Evolutionary conservation across 306 rosid genomes (phyloP), one percentile per base, ranked within the genome.

Genomic region (Urtica urens): DNA sequence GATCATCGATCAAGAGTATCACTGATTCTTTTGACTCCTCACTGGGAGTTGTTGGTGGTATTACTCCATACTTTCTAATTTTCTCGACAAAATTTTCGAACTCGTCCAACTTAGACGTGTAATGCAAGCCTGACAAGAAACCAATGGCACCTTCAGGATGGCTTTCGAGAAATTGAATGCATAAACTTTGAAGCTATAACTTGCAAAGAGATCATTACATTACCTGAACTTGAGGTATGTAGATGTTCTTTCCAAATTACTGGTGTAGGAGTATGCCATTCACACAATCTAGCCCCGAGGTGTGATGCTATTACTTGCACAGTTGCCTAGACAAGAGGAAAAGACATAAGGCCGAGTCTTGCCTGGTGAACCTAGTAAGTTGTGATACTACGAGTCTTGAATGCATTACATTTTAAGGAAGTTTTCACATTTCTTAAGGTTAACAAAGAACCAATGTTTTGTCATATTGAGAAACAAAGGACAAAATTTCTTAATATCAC

Each of bases 261-360:
- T 35, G 94, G 95, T n/a, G 95, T 84, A 59, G 97, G 95, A 12
- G 95, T 74, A 53, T 77, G 74, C 95, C 97, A 90, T 59, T 88
- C 85, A 62, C 71, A 78, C 58, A 88, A 73, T 44, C 46, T 40
- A 4, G 82, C 86, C 43, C 90, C 80, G 64, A 84, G 72, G 60
- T 72, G 85, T 56, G 93, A 79, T 59, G 92, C 86, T 67, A 90
- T 71, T 37, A 53, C 80, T 42, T 73, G 79, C 61, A 90, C 29
- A 41, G 93, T 60, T 49, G 84, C 83, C 97, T 90, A 35, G 11
- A 29, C 60, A 57, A 40, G 45, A 63, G 38, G 56, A 67, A 55
- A 64, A 39, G 19, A 28, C 17, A 14, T 38, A 28, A 20, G 37
- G 23, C 9, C n/a, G 24, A 34, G 18, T 19, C 39, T 35, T 29